phyloP scores from a whole-genome alignment of 768 basidiomycete species.

The Agaricus subrufescens region DNA sequence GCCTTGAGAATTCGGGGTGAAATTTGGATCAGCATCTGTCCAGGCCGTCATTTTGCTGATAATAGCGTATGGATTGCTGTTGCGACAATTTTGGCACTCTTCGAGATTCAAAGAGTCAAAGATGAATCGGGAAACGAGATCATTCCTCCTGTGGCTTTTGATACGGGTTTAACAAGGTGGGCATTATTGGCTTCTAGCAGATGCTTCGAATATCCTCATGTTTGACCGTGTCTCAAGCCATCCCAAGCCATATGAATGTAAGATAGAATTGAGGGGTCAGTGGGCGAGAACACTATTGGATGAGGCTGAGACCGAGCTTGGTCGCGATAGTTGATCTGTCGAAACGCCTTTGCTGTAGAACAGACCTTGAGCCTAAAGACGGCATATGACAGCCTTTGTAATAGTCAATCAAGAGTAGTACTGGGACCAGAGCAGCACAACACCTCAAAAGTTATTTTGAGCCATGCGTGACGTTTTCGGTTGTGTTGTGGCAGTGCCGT shows the following conservation, averaged over 20 bases:
- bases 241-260: not conserved
- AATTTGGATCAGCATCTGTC: not conserved
- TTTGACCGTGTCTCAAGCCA: not conserved
- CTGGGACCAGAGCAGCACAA: too few relatives aligned
- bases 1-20: too few relatives aligned
- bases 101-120: not conserved
- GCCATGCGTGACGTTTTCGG: too few relatives aligned
- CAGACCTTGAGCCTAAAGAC: too few relatives aligned
- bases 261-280: not conserved
- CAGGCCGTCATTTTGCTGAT: slow-evolving; percentile 1
- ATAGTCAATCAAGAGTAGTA: too few relatives aligned
- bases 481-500: too few relatives aligned
- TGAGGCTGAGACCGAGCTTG: not conserved
- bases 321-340: too few relatives aligned
- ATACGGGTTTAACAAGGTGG: not conserved
- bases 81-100: not conserved
- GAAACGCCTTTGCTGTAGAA: too few relatives aligned
- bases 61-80: not conserved
- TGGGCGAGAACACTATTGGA: not conserved
- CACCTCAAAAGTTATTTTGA: too few relatives aligned
- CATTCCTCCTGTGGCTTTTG: not conserved
- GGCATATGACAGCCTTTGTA: too few relatives aligned
- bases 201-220: not conserved
- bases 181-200: not conserved
- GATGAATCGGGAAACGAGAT: not conserved